Conservation (phyloP, 176 grass and related monocot species). For the Poa annua region DNA sequence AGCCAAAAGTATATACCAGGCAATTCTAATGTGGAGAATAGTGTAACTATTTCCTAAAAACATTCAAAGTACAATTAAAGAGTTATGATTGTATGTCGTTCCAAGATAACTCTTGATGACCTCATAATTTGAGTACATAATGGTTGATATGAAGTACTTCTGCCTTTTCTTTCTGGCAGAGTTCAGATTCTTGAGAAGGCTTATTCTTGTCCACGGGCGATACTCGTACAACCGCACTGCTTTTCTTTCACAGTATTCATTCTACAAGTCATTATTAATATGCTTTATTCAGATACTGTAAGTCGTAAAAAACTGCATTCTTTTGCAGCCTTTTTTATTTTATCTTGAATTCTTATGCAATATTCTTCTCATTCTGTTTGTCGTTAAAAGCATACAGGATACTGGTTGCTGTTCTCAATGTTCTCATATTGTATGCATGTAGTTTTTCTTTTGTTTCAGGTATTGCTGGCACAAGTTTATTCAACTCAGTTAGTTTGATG, state of each 20-base stretch:
- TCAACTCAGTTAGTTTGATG: slow-evolving; percentile 97
- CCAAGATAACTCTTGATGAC: neutral
- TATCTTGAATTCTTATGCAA: slow-evolving; percentile 13
- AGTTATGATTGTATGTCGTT: neutral
- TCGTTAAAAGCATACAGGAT: slow-evolving; percentile 13
- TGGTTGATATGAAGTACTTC: slow-evolving; percentile 17
- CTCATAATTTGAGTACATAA: slow-evolving; percentile 11
- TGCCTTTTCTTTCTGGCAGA: slow-evolving; percentile 56
- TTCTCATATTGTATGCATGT: slow-evolving; percentile 42
- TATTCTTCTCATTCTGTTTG: slow-evolving; percentile 1
- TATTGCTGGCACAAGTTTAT: slow-evolving; percentile 95
- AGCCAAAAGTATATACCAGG: slow-evolving; percentile 14
- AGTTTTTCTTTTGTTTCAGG: slow-evolving; percentile 99
- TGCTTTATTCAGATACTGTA: slow-evolving; percentile 99
- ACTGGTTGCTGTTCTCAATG: slow-evolving; percentile 38
- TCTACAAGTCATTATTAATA: slow-evolving; percentile 98
- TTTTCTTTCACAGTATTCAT: slow-evolving; percentile 98
- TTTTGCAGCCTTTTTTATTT: slow-evolving; percentile 9
- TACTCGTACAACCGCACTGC: slow-evolving; percentile 96
- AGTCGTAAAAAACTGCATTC: slow-evolving; percentile 45
- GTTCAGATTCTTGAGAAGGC: slow-evolving; percentile 93
- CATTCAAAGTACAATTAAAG: neutral
- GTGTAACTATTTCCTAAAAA: neutral
- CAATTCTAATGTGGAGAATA: neutral
- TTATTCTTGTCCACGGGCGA: slow-evolving; percentile 95